A percentile compares a stretch with the other conserved stretches of the same genome.
Evolutionary conservation across 768 basidiomycete genomes (phyloP).

Genomic region (Leccinum olivaceopallidum): DNA sequence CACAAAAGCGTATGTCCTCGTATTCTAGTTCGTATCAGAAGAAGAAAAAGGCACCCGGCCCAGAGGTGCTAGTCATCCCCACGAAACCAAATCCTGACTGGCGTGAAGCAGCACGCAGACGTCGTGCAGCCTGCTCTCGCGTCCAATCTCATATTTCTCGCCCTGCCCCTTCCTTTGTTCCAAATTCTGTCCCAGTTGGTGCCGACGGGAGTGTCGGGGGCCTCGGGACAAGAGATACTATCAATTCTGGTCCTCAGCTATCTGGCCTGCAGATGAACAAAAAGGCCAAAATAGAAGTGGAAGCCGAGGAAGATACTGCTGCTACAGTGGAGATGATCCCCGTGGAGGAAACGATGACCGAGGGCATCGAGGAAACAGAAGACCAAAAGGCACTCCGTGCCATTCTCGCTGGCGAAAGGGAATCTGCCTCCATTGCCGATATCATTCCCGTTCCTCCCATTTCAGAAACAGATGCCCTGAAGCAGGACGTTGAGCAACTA

Average conservation of each 20-base stretch:
- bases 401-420: slow-evolving; percentile 57
- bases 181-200: slow-evolving; percentile 59
- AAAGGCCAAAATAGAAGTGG: slow-evolving; percentile 32
- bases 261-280: slow-evolving; percentile 63
- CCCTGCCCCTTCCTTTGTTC: slow-evolving; percentile 52
- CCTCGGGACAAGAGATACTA: slow-evolving; percentile 68
- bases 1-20: slow-evolving; percentile 50
- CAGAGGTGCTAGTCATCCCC: slow-evolving; percentile 78
- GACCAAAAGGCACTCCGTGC: slow-evolving; percentile 83
- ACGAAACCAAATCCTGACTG: slow-evolving; percentile 88
- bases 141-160: slow-evolving; percentile 12
- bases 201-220: slow-evolving; percentile 77
- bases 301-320: slow-evolving; percentile 33
- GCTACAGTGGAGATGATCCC: not conserved
- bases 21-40: slow-evolving; percentile 42
- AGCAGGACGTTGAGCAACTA: slow-evolving; percentile 78
- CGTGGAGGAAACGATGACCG: slow-evolving; percentile 18
- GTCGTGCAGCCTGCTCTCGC: slow-evolving; percentile 34
- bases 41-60: slow-evolving; percentile 36
- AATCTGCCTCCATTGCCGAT: slow-evolving; percentile 47
- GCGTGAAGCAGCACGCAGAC: slow-evolving; percentile 74
- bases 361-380: slow-evolving; percentile 57
- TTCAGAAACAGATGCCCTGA: slow-evolving; percentile 82
- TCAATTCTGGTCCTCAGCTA: slow-evolving; percentile 74
- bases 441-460: slow-evolving; percentile 60